These are phyloP conservation scores for Phytophthora vignae DNA, from an alignment of 352 stramenopile species.

Conservation along the genomic window DNA sequence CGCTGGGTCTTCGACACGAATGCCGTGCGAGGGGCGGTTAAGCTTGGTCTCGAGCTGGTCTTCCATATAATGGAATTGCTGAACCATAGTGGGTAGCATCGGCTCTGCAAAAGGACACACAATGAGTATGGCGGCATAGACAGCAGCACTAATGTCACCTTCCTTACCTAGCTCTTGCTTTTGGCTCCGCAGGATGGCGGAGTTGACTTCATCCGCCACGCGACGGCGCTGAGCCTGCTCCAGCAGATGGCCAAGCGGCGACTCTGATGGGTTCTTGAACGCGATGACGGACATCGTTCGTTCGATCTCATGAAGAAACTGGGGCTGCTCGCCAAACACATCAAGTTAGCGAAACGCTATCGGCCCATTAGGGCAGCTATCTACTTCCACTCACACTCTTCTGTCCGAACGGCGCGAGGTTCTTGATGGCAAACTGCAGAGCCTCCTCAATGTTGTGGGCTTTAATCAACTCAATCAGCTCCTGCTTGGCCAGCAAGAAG, in stretches of 20 bases:
- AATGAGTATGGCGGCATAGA: neutral
- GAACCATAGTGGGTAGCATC: constrained; percentile 78
- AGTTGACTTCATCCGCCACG: constrained; percentile 81
- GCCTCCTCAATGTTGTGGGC: constrained; percentile 64
- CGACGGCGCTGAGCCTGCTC: constrained; percentile 69
- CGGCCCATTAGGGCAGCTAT: neutral
- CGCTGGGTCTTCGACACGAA: constrained; percentile 53
- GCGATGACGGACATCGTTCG: constrained; percentile 79
- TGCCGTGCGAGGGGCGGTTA: constrained; percentile 57
- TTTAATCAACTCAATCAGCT: constrained; percentile 86
- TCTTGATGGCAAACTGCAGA: constrained; percentile 75
- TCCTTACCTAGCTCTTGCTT: constrained; percentile 74
- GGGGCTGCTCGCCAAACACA: constrained; percentile 42
- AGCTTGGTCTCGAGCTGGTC: constrained; percentile 74
- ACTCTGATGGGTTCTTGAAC: constrained; percentile 74
- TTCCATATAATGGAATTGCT: constrained; percentile 84
- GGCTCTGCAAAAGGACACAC: constrained; percentile 47
- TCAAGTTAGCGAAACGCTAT: neutral
- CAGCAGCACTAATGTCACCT: neutral
- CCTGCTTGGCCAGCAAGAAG: constrained; percentile 83
- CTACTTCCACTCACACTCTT: constrained; percentile 62
- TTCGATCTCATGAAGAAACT: constrained; percentile 82
- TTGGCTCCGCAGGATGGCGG: constrained; percentile 71
- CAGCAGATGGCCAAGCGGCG: constrained; percentile 63
- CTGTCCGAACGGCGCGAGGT: constrained; percentile 77